Conservation (phyloP, 257 asterid species). For the Solanum clarkiae region DNA sequence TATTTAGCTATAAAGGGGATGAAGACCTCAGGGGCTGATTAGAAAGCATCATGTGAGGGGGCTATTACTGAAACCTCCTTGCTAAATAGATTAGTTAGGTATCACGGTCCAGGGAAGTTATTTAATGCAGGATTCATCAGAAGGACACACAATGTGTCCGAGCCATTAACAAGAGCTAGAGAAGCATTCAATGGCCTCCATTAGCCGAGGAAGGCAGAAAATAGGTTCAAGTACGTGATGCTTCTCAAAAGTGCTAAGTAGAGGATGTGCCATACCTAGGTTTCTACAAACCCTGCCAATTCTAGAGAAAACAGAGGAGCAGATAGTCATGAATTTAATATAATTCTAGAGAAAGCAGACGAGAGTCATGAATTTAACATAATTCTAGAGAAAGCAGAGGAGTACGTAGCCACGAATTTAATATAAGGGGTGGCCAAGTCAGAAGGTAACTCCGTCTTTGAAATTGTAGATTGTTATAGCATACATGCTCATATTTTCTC, state of each 20-base stretch:
- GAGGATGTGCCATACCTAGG: background rate
- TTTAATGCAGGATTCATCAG: background rate
- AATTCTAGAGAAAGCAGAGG: no score
- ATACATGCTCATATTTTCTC: background rate
- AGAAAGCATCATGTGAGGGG: background rate
- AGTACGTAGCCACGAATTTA: no score
- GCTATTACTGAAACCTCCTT: background rate
- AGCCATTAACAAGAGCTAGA: background rate
- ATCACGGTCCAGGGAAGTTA: background rate
- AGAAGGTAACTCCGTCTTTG: background rate
- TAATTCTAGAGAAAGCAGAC: no score
- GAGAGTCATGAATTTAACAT: background rate
- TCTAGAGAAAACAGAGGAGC: background rate
- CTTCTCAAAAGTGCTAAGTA: background rate
- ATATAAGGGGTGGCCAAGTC: background rate
- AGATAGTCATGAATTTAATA: background rate
- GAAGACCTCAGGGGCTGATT: background rate
- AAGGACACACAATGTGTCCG: background rate
- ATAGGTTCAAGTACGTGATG: background rate
- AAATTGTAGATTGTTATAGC: background rate
- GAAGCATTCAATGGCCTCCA: background rate
- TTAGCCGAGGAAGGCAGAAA: background rate
- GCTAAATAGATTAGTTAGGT: background rate
- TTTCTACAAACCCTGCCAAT: background rate
- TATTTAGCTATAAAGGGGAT: background rate